Percentiles rank a stretch among this genome's conserved stretches.
These are phyloP conservation scores for Paramarasmius palmivorus DNA, from an alignment of 1,284 basidiomycete genomes.

Conservation along the genomic window DNA sequence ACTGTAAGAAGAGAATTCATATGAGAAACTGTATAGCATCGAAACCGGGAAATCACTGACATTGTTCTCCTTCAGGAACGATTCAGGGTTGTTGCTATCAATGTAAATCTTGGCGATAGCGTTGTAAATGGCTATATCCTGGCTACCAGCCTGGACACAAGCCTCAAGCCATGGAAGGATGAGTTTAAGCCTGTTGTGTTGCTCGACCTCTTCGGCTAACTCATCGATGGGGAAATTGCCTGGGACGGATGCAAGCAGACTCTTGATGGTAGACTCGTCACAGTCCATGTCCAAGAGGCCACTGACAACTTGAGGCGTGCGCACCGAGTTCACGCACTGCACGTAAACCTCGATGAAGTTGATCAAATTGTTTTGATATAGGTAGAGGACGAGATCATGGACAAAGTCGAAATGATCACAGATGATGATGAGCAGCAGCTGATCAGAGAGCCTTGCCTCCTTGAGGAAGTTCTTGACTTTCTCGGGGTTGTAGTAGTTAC, in stretches of 20 bases:
- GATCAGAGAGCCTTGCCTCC: conserved; percentile 95
- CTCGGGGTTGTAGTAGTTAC: conserved; percentile 97
- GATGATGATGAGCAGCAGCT: conserved; percentile 98
- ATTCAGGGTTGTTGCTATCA: conserved; percentile 97
- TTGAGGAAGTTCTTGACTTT: conserved; percentile 99
- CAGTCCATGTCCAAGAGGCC: conserved; percentile 98
- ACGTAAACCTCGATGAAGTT: conserved; percentile 99
- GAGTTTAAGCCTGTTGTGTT: conserved; percentile 94
- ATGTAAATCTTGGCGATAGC: conserved; percentile 99
- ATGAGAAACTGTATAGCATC: background rate
- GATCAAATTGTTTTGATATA: conserved; percentile 96
- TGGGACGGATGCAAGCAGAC: conserved; percentile 89
- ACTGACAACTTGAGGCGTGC: conserved; percentile 98
- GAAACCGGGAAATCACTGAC: conserved; percentile 41
- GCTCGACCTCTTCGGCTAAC: conserved; percentile 96
- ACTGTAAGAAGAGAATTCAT: conserved; percentile 49
- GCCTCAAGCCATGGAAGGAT: conserved; percentile 97
- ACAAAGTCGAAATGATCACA: conserved; percentile 99
- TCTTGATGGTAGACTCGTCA: conserved; percentile 96
- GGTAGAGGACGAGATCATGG: conserved; percentile 97
- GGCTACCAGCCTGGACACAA: conserved; percentile 88
- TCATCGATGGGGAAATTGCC: conserved; percentile 99
- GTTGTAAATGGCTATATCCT: conserved; percentile 94
- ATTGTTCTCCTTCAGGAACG: conserved; percentile 99
- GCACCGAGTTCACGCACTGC: conserved; percentile 94